Evolutionary conservation across 1,139 yeast genomes (phyloP).

Genomic region (Spathaspora sp.): DNA sequence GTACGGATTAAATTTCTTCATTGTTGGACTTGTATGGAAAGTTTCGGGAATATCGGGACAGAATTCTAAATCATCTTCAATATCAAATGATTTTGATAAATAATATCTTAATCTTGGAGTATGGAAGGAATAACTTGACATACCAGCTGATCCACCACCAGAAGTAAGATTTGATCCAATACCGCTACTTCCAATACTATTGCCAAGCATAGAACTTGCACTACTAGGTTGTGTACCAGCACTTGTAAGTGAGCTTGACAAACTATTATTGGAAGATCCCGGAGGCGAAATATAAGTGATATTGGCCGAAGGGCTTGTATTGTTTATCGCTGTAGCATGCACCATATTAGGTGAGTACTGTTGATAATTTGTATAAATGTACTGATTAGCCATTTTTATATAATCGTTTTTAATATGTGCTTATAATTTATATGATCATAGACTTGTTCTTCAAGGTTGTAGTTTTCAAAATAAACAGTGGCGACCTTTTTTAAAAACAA

Average conservation of each 20-base stretch:
- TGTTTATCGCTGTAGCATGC: conserved; percentile 10
- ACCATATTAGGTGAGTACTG: conserved; percentile 38
- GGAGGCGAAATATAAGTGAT: conserved; percentile 15
- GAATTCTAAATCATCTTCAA: conserved; percentile 66
- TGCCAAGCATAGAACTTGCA: conserved; percentile 6
- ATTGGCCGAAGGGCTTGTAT: conserved; percentile 10
- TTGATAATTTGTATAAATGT: conserved; percentile 31
- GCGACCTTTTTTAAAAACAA: conserved; percentile 3
- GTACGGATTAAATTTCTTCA: conserved; percentile 56
- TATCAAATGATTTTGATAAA: conserved; percentile 59
- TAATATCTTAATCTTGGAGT: conserved; percentile 47
- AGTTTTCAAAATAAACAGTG: conserved; percentile 1
- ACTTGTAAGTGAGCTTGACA: conserved; percentile 22
- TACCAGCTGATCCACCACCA: conserved; percentile 5
- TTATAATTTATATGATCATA: conserved; percentile 1
- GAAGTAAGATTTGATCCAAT: conserved; percentile 6
- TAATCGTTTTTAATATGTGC: background rate
- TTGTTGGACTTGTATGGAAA: conserved; percentile 22
- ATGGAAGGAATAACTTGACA: conserved; percentile 36
- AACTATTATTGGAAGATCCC: conserved; percentile 24
- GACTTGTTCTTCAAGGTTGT: background rate
- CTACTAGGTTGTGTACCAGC: conserved; percentile 8
- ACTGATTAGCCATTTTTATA: conserved; percentile 33
- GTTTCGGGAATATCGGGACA: conserved; percentile 55
- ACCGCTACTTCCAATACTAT: conserved; percentile 1